Evolutionary conservation across 2,329 filamentous ascomycete species (phyloP).

Genomic region (Colletotrichum simmondsii): DNA sequence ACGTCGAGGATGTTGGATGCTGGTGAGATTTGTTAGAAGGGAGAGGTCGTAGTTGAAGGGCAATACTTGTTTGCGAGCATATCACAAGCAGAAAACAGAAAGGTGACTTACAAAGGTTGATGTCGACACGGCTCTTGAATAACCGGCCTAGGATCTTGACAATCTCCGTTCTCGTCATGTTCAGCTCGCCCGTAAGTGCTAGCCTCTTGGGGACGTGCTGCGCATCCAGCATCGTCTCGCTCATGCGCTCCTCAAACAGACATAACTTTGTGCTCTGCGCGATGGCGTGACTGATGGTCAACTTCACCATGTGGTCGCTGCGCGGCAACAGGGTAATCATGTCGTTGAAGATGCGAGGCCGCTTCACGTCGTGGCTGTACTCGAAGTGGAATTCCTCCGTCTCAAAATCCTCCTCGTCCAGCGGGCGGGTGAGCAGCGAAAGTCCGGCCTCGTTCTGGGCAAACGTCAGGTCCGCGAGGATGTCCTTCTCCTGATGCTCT

Average conservation of each 20-base stretch:
- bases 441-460: constrained; percentile 73
- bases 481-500: constrained; percentile 94
- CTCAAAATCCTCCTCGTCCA: constrained; percentile 92
- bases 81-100: neutral
- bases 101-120: constrained; percentile 86
- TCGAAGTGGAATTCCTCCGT: constrained; percentile 99
- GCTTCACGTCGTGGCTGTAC: constrained; percentile 86
- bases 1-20: constrained; percentile 96
- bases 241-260: constrained; percentile 97
- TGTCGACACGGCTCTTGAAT: constrained; percentile 94
- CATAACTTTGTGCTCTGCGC: constrained; percentile 96
- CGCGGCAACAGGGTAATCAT: constrained; percentile 97
- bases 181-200: constrained; percentile 88
- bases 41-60: neutral
- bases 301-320: constrained; percentile 97
- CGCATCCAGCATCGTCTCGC: constrained; percentile 90
- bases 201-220: constrained; percentile 91
- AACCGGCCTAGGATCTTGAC: constrained; percentile 90
- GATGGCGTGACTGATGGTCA: constrained; percentile 97
- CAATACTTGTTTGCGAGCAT: constrained; percentile 44
- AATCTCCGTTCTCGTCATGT: constrained; percentile 92
- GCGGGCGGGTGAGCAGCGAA: constrained; percentile 80
- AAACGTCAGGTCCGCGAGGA: constrained; percentile 94
- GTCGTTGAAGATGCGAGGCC: constrained; percentile 95
- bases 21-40: constrained; percentile 46